A percentile compares a stretch with the other conserved stretches of the same genome.
phyloP scores from a whole-genome alignment of 2,329 filamentous ascomycete species.

The Metarhizium robertsii region DNA sequence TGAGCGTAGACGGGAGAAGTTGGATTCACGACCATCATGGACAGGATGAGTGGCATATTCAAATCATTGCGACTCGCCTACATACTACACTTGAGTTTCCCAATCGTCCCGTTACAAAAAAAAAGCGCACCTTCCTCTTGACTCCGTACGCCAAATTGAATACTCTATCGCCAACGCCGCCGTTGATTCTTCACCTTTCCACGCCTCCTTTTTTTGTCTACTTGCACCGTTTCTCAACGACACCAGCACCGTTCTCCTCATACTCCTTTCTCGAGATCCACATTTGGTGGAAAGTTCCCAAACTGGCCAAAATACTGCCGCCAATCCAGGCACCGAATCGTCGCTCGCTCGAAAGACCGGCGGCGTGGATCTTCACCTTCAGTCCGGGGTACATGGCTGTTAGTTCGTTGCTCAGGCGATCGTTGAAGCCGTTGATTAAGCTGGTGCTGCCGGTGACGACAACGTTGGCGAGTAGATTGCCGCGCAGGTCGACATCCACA shows the following conservation, averaged over 20 bases:
- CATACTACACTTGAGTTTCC: background rate
- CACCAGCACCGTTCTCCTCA: conserved; percentile 81
- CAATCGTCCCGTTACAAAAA: background rate
- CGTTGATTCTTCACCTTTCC: background rate
- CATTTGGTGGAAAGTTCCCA: conserved; percentile 98
- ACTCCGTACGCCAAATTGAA: conserved; percentile 24
- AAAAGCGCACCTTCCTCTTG: conserved; percentile 16
- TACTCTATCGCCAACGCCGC: background rate
- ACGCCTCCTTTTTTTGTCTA: background rate
- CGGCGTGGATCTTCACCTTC: conserved; percentile 79
- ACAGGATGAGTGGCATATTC: background rate
- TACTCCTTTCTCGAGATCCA: conserved; percentile 98
- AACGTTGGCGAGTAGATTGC: conserved; percentile 76
- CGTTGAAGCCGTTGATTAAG: conserved; percentile 83
- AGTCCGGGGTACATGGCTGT: conserved; percentile 73
- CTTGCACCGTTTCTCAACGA: conserved; percentile 82
- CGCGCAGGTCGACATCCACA: conserved; percentile 82
- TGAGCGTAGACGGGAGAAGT: too few species aligned
- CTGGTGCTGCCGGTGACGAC: conserved; percentile 86
- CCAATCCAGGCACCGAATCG: conserved; percentile 95
- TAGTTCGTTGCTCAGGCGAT: conserved; percentile 80
- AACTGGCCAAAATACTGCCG: conserved; percentile 85
- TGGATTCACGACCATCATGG: background rate
- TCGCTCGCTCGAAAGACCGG: conserved; percentile 77
- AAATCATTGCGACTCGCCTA: background rate